Evolutionary conservation across 495 filamentous ascomycete genomes (phyloP).

Genomic region (Penicillium canariense): DNA sequence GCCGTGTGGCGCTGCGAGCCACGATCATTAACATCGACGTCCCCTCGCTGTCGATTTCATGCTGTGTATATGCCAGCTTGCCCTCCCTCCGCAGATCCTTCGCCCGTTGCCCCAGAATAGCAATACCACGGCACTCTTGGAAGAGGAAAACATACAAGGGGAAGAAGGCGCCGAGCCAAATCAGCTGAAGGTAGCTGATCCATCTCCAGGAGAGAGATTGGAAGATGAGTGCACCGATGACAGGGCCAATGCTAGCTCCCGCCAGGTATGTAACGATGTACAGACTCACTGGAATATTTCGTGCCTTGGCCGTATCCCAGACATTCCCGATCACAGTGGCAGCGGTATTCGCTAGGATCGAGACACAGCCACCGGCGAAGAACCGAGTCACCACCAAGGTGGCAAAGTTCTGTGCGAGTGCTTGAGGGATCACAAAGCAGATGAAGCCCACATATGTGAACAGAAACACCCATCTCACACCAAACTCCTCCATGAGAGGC

Average conservation of each 20-base stretch:
- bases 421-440: constrained; percentile 48
- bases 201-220: constrained; percentile 45
- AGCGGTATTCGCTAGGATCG: constrained; percentile 45
- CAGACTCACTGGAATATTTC: constrained; percentile 46
- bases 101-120: constrained; percentile 38
- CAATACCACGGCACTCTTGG: constrained; percentile 40
- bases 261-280: constrained; percentile 44
- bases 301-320: constrained; percentile 37
- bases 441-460: constrained; percentile 43
- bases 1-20: constrained; percentile 33
- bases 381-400: constrained; percentile 48
- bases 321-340: constrained; percentile 49
- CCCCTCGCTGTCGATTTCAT: constrained; percentile 35
- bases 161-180: constrained; percentile 40
- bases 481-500: constrained; percentile 53
- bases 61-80: constrained; percentile 31
- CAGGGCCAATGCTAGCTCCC: constrained; percentile 47
- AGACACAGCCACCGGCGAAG: constrained; percentile 47
- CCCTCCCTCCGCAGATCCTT: constrained; percentile 30
- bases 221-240: constrained; percentile 44
- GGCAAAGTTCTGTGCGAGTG: constrained; percentile 48
- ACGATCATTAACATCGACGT: constrained; percentile 23
- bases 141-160: constrained; percentile 40
- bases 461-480: constrained; percentile 46
- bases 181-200: constrained; percentile 50